Evolutionary conservation across 192 early-diverging fungal genomes (phyloP).

Genomic region (Dimargaris cristalligena): DNA sequence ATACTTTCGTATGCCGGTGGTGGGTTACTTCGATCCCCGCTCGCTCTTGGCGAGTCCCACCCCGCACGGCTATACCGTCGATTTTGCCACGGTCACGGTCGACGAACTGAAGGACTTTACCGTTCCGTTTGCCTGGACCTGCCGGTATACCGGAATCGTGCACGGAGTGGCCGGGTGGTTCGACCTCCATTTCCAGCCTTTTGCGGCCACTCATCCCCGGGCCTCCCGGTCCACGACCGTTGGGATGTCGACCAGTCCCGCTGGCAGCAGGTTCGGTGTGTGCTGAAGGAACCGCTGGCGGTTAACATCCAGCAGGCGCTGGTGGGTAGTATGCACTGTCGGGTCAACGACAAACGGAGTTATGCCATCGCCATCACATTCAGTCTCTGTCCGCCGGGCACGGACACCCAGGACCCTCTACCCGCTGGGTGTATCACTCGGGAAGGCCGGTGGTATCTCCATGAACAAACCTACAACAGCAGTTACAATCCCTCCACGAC

Average conservation of each 20-base stretch:
- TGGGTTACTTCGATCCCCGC: slow-evolving; percentile 79
- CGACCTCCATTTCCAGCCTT: slow-evolving; percentile 66
- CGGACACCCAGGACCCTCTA: slow-evolving; percentile 20
- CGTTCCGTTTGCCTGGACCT: slow-evolving; percentile 67
- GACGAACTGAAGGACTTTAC: slow-evolving; percentile 65
- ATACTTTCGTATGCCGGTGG: slow-evolving; percentile 60
- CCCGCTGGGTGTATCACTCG: slow-evolving; percentile 27
- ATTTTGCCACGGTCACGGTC: slow-evolving; percentile 70
- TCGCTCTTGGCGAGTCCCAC: slow-evolving; percentile 40
- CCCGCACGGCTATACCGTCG: slow-evolving; percentile 40
- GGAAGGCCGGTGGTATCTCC: slow-evolving; percentile 67
- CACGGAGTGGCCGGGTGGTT: slow-evolving; percentile 97
- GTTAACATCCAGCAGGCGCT: slow-evolving; percentile 80
- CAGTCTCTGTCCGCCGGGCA: slow-evolving; percentile 15
- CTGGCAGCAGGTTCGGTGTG: slow-evolving; percentile 93
- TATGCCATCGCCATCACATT: slow-evolving; percentile 74
- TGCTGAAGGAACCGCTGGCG: slow-evolving; percentile 85
- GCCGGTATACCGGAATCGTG: slow-evolving; percentile 74
- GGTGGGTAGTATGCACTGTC: slow-evolving; percentile 68
- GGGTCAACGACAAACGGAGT: slow-evolving; percentile 78
- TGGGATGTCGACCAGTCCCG: slow-evolving; percentile 85
- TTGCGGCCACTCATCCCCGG: too few species aligned
- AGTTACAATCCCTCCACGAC: slow-evolving; percentile 42
- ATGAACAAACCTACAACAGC: slow-evolving; percentile 83
- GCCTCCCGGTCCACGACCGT: slow-evolving; percentile 28